These are phyloP conservation scores for Kodamaea fungicola DNA, from an alignment of 1,139 yeast species.

Conservation along the genomic window DNA sequence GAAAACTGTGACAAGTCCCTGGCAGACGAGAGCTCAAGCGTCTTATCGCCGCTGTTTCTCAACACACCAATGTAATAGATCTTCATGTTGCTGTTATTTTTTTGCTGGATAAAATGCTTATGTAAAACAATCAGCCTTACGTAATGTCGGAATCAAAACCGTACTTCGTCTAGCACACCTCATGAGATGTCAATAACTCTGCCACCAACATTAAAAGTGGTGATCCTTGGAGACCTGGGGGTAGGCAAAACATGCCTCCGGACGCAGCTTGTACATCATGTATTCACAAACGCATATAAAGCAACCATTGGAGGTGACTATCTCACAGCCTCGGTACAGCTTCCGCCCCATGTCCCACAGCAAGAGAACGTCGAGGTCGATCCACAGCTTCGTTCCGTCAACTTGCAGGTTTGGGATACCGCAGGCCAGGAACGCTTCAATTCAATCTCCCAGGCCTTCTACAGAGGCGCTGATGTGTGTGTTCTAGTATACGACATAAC, in stretches of 20 bases:
- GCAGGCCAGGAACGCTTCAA: conserved; percentile 67
- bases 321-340: conserved; percentile 41
- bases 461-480: conserved; percentile 60
- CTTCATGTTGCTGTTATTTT: conserved; percentile 54
- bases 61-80: conserved; percentile 85
- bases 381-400: conserved; percentile 17
- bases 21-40: conserved; percentile 75
- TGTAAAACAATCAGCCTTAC: neutral
- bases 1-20: conserved; percentile 83
- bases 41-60: conserved; percentile 59
- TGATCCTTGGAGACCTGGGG: conserved; percentile 57
- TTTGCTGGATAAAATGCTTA: neutral
- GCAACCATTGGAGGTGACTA: conserved; percentile 65
- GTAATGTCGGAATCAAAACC: neutral
- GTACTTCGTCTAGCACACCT: neutral
- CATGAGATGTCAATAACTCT: conserved; percentile 6
- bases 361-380: conserved; percentile 3
- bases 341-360: conserved; percentile 6
- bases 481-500: conserved; percentile 56
- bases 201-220: conserved; percentile 45
- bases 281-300: conserved; percentile 55
- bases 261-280: conserved; percentile 55
- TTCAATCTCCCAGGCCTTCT: conserved; percentile 56
- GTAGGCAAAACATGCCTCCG: conserved; percentile 63
- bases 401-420: conserved; percentile 62